Evolutionary conservation across 2,329 filamentous ascomycete genomes (phyloP).

Genomic region (Xylaria sp.): DNA sequence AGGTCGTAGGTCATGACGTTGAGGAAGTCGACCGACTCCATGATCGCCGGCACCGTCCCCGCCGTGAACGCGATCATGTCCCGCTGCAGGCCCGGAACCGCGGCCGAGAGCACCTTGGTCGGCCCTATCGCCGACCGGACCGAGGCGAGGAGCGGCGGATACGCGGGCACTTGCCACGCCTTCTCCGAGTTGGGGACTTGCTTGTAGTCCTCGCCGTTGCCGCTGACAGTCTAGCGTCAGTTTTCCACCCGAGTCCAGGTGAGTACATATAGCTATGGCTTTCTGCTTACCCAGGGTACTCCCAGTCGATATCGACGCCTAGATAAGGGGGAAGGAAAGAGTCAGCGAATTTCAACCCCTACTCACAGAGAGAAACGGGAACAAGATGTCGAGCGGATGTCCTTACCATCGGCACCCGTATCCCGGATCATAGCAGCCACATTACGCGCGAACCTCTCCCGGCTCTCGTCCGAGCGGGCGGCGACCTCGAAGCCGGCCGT

Average conservation of each 20-base stretch:
- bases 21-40: slow-evolving; percentile 63
- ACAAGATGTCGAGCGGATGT: slow-evolving; percentile 45
- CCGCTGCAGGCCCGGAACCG: slow-evolving; percentile 62
- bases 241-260: background rate
- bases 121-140: slow-evolving; percentile 61
- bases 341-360: slow-evolving; percentile 18
- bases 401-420: slow-evolving; percentile 60
- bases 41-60: slow-evolving; percentile 60
- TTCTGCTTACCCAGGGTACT: slow-evolving; percentile 42
- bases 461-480: slow-evolving; percentile 49
- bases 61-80: slow-evolving; percentile 72
- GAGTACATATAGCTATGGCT: background rate
- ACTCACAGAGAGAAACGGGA: background rate
- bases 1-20: slow-evolving; percentile 76
- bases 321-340: background rate
- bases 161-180: slow-evolving; percentile 62
- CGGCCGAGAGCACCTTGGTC: slow-evolving; percentile 65
- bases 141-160: slow-evolving; percentile 61
- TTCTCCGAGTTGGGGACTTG: slow-evolving; percentile 61
- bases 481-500: slow-evolving; percentile 57
- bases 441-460: slow-evolving; percentile 59
- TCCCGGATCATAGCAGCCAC: slow-evolving; percentile 55
- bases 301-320: slow-evolving; percentile 68
- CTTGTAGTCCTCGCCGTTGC: slow-evolving; percentile 72
- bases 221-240: slow-evolving; percentile 45